Evolutionary conservation across 805 yeast genomes (phyloP), one percentile per base, ranked within the genome.

Genomic region (Cyberlindnera nakhonratchasimensis): DNA sequence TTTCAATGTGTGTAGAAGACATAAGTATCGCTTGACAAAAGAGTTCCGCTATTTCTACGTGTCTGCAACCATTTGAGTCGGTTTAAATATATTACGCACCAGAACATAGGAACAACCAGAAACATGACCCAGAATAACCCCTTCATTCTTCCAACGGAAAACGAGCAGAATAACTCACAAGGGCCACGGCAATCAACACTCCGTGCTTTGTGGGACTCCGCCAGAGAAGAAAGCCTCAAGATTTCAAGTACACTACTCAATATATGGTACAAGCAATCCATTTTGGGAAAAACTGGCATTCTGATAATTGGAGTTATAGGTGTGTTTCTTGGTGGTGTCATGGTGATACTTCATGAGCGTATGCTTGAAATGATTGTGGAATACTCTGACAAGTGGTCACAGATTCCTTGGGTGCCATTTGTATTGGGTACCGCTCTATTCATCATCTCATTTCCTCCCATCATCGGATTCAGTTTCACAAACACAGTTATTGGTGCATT

Each of bases 381-480:
- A 18, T 52, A 54, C 32, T 54, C 62, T 1, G 61, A 58, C 17
- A 44, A 42, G 28, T 57, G 61, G 61, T 32, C 44, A 1, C 23
- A 41, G 11, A 41, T 50, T 11, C 28, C 39, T 11, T 48, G 52
- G 50, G 78, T 82, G 0, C 63, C 66, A 11, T 45, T 71, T 4
- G 49, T 79, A 0, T 57, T 90, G 43, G 74, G 80, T 39, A 14
- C 62, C 4, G 59, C 82, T 34, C 63, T 89, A 4, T 75, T 82
- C 50, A 21, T 72, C 2, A 89, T 90, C 5, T 80, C 93, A 0
- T 90, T 91, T 67, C 98, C 99, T 2, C 99, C 98, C 2, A 50
- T 91, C 52, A 62, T 88, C 25, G 99, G 99, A 1, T 90, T 82
- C 64, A 74, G 91, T 5, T 71, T 82, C 17, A 61, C 86, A 16